Conservation (phyloP, 495 filamentous ascomycete genomes). For the Penicillium daleae region DNA sequence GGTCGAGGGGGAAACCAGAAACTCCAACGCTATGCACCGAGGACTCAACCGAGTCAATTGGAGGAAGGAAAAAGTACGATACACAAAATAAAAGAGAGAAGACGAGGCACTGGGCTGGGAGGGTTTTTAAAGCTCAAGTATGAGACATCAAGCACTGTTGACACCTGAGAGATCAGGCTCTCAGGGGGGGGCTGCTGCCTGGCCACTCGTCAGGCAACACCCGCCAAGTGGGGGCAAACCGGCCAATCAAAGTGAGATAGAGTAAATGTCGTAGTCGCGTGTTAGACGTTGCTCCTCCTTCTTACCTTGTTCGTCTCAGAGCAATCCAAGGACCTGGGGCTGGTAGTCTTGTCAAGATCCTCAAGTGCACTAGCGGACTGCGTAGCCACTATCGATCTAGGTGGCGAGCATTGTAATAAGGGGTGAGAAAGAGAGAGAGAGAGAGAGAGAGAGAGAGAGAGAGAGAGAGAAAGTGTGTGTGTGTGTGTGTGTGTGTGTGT, state of each 20-base stretch:
- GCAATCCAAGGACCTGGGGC: no score
- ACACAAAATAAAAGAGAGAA: neutral
- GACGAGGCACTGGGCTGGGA: neutral
- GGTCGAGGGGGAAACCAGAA: neutral
- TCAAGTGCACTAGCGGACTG: no score
- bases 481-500: no score
- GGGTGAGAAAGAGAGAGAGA: no score
- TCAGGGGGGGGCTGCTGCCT: constrained; percentile 13
- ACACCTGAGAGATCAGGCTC: constrained; percentile 11
- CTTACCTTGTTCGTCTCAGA: no score
- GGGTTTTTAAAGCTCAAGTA: neutral
- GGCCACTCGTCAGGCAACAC: constrained; percentile 12
- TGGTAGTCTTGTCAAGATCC: no score
- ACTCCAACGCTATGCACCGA: neutral
- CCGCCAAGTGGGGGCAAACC: constrained; percentile 7
- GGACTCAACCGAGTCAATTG: neutral
- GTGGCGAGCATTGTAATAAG: no score
- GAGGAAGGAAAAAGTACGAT: neutral
- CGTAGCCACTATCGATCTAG: no score
- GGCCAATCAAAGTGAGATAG: neutral
- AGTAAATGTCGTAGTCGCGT: no score
- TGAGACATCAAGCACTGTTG: neutral
- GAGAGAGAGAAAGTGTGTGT: no score
- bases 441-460: no score
- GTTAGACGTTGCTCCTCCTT: no score